These are phyloP conservation scores for Bryoerythrophyllum caledonicum DNA, from an alignment of 225 moss, liverwort and hornwort genomes.

Conservation along the genomic window DNA sequence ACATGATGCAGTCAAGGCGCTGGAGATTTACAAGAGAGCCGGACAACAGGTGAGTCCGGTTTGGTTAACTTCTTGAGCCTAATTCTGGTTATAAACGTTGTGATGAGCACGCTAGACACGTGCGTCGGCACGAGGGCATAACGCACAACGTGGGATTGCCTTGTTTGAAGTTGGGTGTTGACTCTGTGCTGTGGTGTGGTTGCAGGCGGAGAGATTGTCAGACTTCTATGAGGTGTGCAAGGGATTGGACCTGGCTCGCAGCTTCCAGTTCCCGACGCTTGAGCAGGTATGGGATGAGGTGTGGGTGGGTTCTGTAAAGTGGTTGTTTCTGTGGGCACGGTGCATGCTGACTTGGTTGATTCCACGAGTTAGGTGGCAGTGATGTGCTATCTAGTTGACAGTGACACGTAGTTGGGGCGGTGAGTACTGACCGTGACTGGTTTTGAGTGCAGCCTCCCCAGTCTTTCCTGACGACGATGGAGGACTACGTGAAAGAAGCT, in stretches of 20 bases:
- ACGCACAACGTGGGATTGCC: too few species aligned
- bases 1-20: constrained; percentile 75
- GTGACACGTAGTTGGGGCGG: background rate
- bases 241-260: constrained; percentile 80
- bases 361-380: background rate
- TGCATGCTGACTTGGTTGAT: background rate
- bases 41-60: constrained; percentile 64
- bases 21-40: constrained; percentile 84
- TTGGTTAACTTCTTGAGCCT: background rate
- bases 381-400: background rate
- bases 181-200: background rate
- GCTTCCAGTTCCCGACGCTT: constrained; percentile 84
- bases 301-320: background rate
- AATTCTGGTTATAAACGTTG: background rate
- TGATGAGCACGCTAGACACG: background rate
- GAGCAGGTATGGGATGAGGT: constrained; percentile 59
- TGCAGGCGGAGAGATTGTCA: constrained; percentile 82
- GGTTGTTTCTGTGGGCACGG: background rate
- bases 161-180: background rate
- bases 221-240: constrained; percentile 90
- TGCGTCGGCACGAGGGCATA: background rate
- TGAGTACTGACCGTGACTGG: background rate
- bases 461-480: constrained; percentile 97
- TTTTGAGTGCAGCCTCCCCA: constrained; percentile 82
- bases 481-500: constrained; percentile 98